A percentile compares a stretch with the other conserved stretches of the same genome.
Conservation (phyloP, 345 rosid species). For the Populus davidiana region DNA sequence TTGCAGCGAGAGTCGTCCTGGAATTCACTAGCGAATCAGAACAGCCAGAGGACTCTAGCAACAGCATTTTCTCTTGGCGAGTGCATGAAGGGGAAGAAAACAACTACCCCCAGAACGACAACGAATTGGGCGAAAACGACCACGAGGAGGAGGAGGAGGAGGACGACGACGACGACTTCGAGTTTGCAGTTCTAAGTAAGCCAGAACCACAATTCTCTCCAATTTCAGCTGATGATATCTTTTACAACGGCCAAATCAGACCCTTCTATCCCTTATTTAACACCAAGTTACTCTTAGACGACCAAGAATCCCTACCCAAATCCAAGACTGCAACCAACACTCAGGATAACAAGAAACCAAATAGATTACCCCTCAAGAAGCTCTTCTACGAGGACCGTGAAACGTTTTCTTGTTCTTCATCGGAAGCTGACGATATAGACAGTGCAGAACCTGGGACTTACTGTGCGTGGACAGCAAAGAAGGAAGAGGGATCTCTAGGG, state of each 20-base stretch:
- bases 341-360: conserved; percentile 10
- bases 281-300: conserved; percentile 9
- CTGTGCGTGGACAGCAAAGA: conserved; percentile 72
- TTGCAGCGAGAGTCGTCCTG: conserved; percentile 35
- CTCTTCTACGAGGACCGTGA: conserved; percentile 60
- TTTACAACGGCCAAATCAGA: conserved; percentile 44
- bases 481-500: conserved; percentile 16
- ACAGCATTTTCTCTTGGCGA: neutral
- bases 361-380: conserved; percentile 43
- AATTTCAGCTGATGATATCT: conserved; percentile 37
- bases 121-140: neutral
- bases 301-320: neutral
- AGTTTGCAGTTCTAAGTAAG: conserved; percentile 27
- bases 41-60: neutral
- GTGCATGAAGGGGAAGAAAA: neutral
- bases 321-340: neutral
- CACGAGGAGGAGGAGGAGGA: conserved; percentile 5
- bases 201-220: conserved; percentile 21
- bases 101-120: neutral
- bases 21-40: conserved; percentile 19
- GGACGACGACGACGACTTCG: conserved; percentile 29
- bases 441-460: conserved; percentile 47
- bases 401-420: conserved; percentile 43
- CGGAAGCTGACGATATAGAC: conserved; percentile 56
- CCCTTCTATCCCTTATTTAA: conserved; percentile 48